phyloP scores from a whole-genome alignment of 352 stramenopile species.

The Phytophthora ohioensis region DNA sequence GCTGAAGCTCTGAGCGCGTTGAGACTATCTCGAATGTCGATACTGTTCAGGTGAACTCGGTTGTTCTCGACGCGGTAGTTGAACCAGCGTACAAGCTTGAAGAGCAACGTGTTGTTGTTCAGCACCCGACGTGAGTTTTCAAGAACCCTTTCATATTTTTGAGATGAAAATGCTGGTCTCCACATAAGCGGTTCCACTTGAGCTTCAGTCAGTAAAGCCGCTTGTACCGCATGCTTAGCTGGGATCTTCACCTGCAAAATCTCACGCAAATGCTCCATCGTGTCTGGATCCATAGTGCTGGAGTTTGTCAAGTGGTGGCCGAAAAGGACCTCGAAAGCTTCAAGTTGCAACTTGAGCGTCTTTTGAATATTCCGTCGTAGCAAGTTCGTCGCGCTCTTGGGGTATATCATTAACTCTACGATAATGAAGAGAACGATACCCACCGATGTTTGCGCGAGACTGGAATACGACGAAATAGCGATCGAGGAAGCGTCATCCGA shows the following conservation, averaged over 20 bases:
- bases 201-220: slow-evolving; percentile 59
- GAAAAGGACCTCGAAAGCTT: slow-evolving; percentile 69
- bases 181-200: slow-evolving; percentile 70
- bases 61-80: slow-evolving; percentile 61
- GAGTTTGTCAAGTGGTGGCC: slow-evolving; percentile 65
- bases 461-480: slow-evolving; percentile 76
- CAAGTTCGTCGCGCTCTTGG: slow-evolving; percentile 63
- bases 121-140: slow-evolving; percentile 69
- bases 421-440: slow-evolving; percentile 80
- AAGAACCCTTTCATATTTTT: slow-evolving; percentile 75
- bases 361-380: slow-evolving; percentile 76
- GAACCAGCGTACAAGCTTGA: slow-evolving; percentile 79
- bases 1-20: slow-evolving; percentile 3
- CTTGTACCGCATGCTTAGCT: slow-evolving; percentile 54
- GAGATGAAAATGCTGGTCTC: slow-evolving; percentile 66
- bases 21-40: slow-evolving; percentile 59
- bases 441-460: slow-evolving; percentile 77
- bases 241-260: slow-evolving; percentile 70
- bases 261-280: slow-evolving; percentile 50
- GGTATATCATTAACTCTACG: slow-evolving; percentile 65
- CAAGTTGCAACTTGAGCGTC: slow-evolving; percentile 62
- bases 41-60: slow-evolving; percentile 46
- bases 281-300: slow-evolving; percentile 57
- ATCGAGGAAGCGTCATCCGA: slow-evolving; percentile 45
- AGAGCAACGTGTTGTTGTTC: slow-evolving; percentile 83